Base-by-base conservation (phyloP, 495 filamentous ascomycete genomes). In the Aspergillus kassunensis region DNA sequence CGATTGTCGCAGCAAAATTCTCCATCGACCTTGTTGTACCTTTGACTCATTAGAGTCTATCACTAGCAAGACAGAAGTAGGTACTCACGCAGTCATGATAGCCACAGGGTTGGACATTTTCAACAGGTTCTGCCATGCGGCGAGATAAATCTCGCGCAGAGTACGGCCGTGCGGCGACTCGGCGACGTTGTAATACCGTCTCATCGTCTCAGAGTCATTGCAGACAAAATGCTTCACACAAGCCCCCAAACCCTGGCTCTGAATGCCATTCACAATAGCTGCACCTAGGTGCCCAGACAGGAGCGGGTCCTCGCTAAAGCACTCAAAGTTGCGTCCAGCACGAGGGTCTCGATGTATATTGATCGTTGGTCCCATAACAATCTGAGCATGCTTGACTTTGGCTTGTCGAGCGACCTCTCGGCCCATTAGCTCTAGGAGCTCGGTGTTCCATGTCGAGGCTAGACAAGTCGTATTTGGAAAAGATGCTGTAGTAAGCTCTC, bases 1-100 rank as follows among this genome's bases (percentile, higher is more conserved):
- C 67, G 62, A 55, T 82, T 82, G 66, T 82, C 80, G 55, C 75
- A 78, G 16, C 78, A 79, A 57, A 84, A 83, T 4, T 69, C 63
- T 6, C 85, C 86, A 62, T 88, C 87, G 35, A 89, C 69, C 39
- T 79, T 76, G 48, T 87, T 88, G 56, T 88, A 89, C 34, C n/a
- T n/a, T n/a, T n/a, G n/a, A n/a, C n/a, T n/a, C n/a, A n/a, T n/a
- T n/a, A n/a, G n/a, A n/a, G n/a, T n/a, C n/a, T n/a, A n/a, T n/a
- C n/a, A n/a, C n/a, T n/a, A n/a, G n/a, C n/a, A n/a, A n/a, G n/a
- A n/a, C n/a, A n/a, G n/a, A n/a, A n/a, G n/a, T n/a, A n/a, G n/a
- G n/a, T n/a, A n/a, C n/a, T n/a, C n/a, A n/a, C 4, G 24, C 24
- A n/a, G 80, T 84, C 85, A 88, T 88, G 31, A 87, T 68, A 6